A percentile compares a stretch with the other conserved stretches of the same genome.
Conservation (phyloP, 257 asterid species). For the Vinca minor region DNA sequence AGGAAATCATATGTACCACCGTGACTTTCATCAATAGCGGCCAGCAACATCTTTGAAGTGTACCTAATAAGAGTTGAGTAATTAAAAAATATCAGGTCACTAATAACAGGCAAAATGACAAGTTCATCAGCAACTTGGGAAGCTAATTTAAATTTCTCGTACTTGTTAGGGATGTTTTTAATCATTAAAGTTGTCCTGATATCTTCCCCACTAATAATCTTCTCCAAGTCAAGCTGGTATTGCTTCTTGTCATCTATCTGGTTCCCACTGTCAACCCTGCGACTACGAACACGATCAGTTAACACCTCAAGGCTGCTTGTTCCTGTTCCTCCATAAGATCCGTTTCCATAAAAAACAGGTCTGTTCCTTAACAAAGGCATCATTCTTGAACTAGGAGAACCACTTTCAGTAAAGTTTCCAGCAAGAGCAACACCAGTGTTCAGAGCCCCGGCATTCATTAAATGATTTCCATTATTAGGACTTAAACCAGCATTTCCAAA, state of each 20-base stretch:
- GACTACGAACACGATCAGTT: conserved; percentile 58
- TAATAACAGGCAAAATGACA: too few species aligned
- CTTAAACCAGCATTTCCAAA: conserved; percentile 45
- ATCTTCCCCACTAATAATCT: conserved; percentile 70
- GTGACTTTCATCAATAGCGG: conserved; percentile 86
- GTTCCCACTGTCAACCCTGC: conserved; percentile 58
- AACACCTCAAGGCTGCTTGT: conserved; percentile 38
- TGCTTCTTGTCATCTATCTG: conserved; percentile 72
- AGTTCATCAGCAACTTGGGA: neutral
- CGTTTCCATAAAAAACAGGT: conserved; percentile 50
- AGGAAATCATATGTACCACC: conserved; percentile 88
- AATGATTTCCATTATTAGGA: conserved; percentile 38
- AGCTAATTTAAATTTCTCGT: conserved; percentile 18
- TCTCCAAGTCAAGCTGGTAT: conserved; percentile 85
- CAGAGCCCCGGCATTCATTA: conserved; percentile 41
- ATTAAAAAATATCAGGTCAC: neutral
- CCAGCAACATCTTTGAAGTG: conserved; percentile 91
- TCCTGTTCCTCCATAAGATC: conserved; percentile 65
- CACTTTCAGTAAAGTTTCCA: conserved; percentile 50
- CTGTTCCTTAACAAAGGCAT: conserved; percentile 57
- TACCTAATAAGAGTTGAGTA: conserved; percentile 38
- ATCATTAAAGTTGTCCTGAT: conserved; percentile 87
- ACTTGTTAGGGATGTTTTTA: conserved; percentile 97
- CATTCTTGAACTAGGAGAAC: conserved; percentile 63
- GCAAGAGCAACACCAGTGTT: conserved; percentile 56